A percentile compares a stretch with the other conserved stretches of the same genome.
Evolutionary conservation across 2,329 filamentous ascomycete species (phyloP).

Genomic region (Cladorrhinum sp.): DNA sequence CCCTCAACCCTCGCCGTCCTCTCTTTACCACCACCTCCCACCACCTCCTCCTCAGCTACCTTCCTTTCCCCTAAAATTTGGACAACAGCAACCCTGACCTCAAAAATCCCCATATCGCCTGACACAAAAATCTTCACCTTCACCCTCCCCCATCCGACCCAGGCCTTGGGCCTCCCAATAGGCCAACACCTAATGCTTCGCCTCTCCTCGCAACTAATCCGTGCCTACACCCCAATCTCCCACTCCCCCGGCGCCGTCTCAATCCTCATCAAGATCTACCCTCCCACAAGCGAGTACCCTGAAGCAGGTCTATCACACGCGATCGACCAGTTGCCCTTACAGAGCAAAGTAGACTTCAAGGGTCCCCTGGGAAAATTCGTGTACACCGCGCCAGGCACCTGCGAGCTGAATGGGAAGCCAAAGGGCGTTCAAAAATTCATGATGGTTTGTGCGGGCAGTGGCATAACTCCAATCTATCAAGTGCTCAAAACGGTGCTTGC

Average conservation of each 20-base stretch:
- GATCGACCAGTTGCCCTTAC: slow-evolving; percentile 68
- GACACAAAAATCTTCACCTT: slow-evolving; percentile 84
- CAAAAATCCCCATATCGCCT: slow-evolving; percentile 67
- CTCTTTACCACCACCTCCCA: slow-evolving; percentile 36
- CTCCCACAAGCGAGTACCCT: slow-evolving; percentile 49
- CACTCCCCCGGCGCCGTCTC: slow-evolving; percentile 62
- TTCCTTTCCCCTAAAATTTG: slow-evolving; percentile 73
- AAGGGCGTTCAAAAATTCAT: slow-evolving; percentile 64
- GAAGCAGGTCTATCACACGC: slow-evolving; percentile 79
- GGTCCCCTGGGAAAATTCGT: slow-evolving; percentile 84
- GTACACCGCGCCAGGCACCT: slow-evolving; percentile 67
- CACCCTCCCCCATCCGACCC: slow-evolving; percentile 66
- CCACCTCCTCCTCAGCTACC: slow-evolving; percentile 42
- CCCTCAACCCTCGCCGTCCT: slow-evolving; percentile 55
- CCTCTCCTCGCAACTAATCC: slow-evolving; percentile 76
- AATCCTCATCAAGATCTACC: slow-evolving; percentile 81
- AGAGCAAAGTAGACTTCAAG: slow-evolving; percentile 77
- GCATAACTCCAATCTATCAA: slow-evolving; percentile 88
- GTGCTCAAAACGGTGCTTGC: slow-evolving; percentile 72
- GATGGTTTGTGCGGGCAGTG: slow-evolving; percentile 88
- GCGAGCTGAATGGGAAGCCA: slow-evolving; percentile 55
- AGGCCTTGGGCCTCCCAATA: slow-evolving; percentile 72
- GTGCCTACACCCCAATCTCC: slow-evolving; percentile 84
- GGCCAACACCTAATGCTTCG: slow-evolving; percentile 88
- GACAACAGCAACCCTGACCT: slow-evolving; percentile 68